Conservation (phyloP, 1,139 yeast species). For the Nakaseomyces sp. region DNA sequence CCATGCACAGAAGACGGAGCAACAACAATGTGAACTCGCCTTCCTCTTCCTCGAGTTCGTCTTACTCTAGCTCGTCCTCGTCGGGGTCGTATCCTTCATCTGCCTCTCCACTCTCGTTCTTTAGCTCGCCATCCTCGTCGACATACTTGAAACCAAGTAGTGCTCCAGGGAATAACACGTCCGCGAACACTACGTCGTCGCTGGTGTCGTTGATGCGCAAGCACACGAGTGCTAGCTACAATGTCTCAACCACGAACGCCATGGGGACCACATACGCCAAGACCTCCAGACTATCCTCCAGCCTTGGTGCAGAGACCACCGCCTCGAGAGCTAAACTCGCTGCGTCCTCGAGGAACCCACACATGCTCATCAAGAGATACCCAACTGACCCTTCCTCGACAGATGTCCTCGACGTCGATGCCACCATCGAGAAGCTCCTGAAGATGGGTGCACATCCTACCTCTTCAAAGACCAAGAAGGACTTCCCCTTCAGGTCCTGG, state of each 20-base stretch:
- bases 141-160: not conserved
- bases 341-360: not conserved
- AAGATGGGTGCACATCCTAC: conserved; percentile 22
- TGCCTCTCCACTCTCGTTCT: conserved; percentile 12
- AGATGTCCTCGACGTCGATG: conserved; percentile 29
- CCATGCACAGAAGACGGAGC: not conserved
- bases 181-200: conserved; percentile 4
- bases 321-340: not conserved
- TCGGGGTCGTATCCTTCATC: conserved; percentile 10
- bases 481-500: conserved; percentile 35
- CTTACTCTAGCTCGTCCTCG: conserved; percentile 11
- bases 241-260: conserved; percentile 1
- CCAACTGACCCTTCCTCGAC: conserved; percentile 24
- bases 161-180: not conserved
- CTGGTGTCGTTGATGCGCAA: conserved; percentile 13
- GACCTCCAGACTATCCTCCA: conserved; percentile 5
- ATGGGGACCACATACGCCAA: conserved; percentile 7
- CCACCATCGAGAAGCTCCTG: conserved; percentile 27
- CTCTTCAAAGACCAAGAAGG: conserved; percentile 13
- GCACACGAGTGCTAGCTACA: conserved; percentile 9
- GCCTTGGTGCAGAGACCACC: not conserved
- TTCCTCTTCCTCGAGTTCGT: conserved; percentile 10
- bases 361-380: conserved; percentile 23
- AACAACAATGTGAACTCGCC: conserved; percentile 20
- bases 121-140: conserved; percentile 11